Percentiles rank a stretch among this genome's conserved stretches.
Conservation (phyloP, 2,329 filamentous ascomycete genomes). For the Elsinoe perseae region DNA sequence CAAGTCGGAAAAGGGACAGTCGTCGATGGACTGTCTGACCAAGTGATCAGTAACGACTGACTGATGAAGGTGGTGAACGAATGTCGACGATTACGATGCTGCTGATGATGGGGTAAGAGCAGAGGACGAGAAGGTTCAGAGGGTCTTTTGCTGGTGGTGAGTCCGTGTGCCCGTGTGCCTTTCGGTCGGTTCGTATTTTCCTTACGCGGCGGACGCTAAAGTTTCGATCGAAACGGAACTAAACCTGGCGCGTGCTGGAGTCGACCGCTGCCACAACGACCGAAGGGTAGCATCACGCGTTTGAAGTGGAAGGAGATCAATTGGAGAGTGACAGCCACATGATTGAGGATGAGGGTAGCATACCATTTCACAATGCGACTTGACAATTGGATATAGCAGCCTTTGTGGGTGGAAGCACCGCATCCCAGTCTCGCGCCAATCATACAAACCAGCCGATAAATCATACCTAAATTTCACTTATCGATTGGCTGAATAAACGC, state of each 20-base stretch:
- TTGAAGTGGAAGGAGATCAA: neutral
- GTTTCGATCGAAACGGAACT: slow-evolving; percentile 9
- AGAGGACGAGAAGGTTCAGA: neutral
- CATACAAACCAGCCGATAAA: neutral
- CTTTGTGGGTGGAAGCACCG: no score
- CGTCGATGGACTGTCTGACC: neutral
- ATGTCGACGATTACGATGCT: slow-evolving; percentile 1
- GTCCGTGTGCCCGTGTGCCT: neutral
- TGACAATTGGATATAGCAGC: no score
- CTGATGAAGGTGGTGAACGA: slow-evolving; percentile 3
- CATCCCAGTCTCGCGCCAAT: no score
- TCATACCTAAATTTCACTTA: slow-evolving; percentile 1
- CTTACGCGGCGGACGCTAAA: slow-evolving; percentile 1
- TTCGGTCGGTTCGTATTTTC: slow-evolving; percentile 11
- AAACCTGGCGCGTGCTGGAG: slow-evolving; percentile 1
- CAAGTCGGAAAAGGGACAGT: neutral
- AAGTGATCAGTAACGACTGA: slow-evolving; percentile 11
- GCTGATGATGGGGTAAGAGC: slow-evolving; percentile 8
- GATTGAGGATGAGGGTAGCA: neutral
- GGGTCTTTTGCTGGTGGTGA: neutral
- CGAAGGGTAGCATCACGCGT: neutral
- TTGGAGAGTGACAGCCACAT: neutral
- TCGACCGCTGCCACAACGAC: slow-evolving; percentile 12
- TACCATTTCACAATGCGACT: no score
- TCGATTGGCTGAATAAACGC: slow-evolving; percentile 12